Evolutionary conservation across 176 grass and related monocot species (phyloP), one percentile per base, ranked within the genome.

Genomic region (Ampelocalamus luodianensis): DNA sequence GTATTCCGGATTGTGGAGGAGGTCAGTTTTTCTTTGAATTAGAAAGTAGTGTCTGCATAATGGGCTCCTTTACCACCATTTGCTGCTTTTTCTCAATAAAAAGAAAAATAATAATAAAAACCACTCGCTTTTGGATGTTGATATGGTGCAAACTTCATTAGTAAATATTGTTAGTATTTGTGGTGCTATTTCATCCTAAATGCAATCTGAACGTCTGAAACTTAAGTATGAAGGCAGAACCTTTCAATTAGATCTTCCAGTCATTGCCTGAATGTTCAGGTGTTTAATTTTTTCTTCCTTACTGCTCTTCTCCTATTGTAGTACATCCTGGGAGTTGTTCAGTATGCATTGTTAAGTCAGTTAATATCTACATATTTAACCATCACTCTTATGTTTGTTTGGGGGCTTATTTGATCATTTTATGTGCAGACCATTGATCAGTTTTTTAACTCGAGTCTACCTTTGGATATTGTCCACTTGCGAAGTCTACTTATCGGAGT

Each of bases 1-100:
- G 88, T 97, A 50, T 97, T 97, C 70, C 88, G 95, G 75, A 92
- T 97, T 65, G 88, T 92, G 86, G 92, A 97, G 81, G 95, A 97
- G 95, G 92, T 97, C 42, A 70, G 79, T 59, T 82, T 91, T 84
- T 46, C 62, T 89, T 65, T 46, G 8, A 82, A 38, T 85, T 4
- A 34, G 23, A 26, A 71, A 49, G n/a, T 7, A 76, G 17, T 82
- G 58, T 80, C 12, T 79, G 62, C 23, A 67, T 66, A 18, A 53
- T 81, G 63, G 56, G 17, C 62, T 82, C 56, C 29, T 65, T 66
- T 78, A 4, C 36, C 60, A 77, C 34, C 32, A 6, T 46, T 39
- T 26, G 22, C 59, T 45, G 55, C 50, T n/a, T 65, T 72, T 5
- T 11, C 27, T 63, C 37, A 22, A 77, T 34, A 65, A 69, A 79